Evolutionary conservation across 2,329 filamentous ascomycete genomes (phyloP).

Genomic region (Huntiella omanensis): DNA sequence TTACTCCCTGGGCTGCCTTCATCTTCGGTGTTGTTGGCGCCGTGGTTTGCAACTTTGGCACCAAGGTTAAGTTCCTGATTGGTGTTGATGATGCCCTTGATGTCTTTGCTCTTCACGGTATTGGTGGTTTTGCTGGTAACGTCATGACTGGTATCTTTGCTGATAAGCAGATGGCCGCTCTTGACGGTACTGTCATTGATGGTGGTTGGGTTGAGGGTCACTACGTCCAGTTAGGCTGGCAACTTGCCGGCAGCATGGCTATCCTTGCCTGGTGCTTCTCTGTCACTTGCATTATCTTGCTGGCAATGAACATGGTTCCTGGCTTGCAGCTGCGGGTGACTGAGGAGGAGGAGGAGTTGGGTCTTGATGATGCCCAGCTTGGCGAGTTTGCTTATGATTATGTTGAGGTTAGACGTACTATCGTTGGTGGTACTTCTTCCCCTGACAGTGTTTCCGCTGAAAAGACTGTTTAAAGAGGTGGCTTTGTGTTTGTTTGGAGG

Average conservation of each 20-base stretch:
- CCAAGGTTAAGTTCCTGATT: constrained; percentile 59
- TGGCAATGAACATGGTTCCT: constrained; percentile 51
- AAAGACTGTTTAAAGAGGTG: constrained; percentile 9
- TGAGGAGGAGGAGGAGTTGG: constrained; percentile 49
- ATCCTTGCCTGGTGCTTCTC: constrained; percentile 48
- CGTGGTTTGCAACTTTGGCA: constrained; percentile 63
- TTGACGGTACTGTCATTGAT: constrained; percentile 39
- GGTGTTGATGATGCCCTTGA: constrained; percentile 76
- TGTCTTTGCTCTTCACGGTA: constrained; percentile 75
- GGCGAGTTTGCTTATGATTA: constrained; percentile 76
- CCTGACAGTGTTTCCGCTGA: constrained; percentile 6
- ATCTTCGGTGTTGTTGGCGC: constrained; percentile 41
- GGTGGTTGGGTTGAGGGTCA: constrained; percentile 56
- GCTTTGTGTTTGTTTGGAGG: neutral
- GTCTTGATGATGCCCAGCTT: constrained; percentile 55
- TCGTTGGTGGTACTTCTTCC: constrained; percentile 23
- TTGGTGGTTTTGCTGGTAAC: constrained; percentile 69
- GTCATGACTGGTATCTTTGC: constrained; percentile 61
- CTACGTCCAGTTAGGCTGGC: constrained; percentile 52
- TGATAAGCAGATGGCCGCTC: constrained; percentile 51
- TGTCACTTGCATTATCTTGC: constrained; percentile 49
- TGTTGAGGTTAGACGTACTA: constrained; percentile 50
- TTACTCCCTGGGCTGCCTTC: constrained; percentile 45
- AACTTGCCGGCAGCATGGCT: constrained; percentile 48
- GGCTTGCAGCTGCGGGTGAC: constrained; percentile 50